Evolutionary conservation across 805 yeast species (phyloP).

Genomic region (Yamadazyma scolyti): DNA sequence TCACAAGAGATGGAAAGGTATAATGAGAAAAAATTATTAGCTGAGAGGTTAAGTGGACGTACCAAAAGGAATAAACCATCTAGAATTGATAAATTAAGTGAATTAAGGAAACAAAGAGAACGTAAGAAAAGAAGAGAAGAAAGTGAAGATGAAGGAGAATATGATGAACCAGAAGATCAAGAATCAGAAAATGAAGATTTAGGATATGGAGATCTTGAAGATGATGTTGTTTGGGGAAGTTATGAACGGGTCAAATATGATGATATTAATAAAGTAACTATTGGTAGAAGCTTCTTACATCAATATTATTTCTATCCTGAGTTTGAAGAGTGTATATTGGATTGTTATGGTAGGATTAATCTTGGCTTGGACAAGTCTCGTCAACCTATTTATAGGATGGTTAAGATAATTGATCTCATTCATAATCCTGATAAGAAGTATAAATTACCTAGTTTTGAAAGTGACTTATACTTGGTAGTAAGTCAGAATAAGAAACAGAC

Average conservation of each 20-base stretch:
- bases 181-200: slow-evolving; percentile 44
- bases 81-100: slow-evolving; percentile 58
- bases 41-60: slow-evolving; percentile 63
- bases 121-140: slow-evolving; percentile 44
- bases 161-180: slow-evolving; percentile 40
- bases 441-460: slow-evolving; percentile 37
- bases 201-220: slow-evolving; percentile 26
- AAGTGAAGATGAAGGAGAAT: slow-evolving; percentile 37
- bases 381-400: slow-evolving; percentile 73
- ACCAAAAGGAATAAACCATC: slow-evolving; percentile 25
- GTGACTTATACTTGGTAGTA: slow-evolving; percentile 59
- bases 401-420: slow-evolving; percentile 67
- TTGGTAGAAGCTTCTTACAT: slow-evolving; percentile 74
- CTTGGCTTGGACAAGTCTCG: slow-evolving; percentile 68
- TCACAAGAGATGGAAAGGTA: slow-evolving; percentile 86
- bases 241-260: slow-evolving; percentile 42
- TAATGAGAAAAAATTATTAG: slow-evolving; percentile 79
- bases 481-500: slow-evolving; percentile 77
- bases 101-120: slow-evolving; percentile 72
- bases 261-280: slow-evolving; percentile 69
- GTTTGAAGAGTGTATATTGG: slow-evolving; percentile 65
- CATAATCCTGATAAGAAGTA: slow-evolving; percentile 40
- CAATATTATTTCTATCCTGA: slow-evolving; percentile 80
- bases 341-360: slow-evolving; percentile 79
- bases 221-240: slow-evolving; percentile 34